Conservation (phyloP, 441 rosid species). For the Populus hybrid region DNA sequence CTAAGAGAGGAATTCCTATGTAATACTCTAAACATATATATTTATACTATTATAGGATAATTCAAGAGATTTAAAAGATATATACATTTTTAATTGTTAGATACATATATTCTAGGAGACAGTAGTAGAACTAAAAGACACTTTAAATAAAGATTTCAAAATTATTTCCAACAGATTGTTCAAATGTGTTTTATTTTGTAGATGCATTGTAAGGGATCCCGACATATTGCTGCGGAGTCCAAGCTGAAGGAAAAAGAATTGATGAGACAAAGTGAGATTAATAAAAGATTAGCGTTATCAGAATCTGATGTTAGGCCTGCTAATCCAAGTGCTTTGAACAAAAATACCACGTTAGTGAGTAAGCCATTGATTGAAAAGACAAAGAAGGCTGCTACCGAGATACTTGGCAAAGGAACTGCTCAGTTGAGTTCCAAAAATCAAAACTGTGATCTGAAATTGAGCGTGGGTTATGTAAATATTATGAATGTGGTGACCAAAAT, state of each 20-base stretch:
- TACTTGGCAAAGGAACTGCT: conserved; percentile 9
- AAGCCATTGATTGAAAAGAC: conserved; percentile 41
- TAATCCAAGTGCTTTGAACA: conserved; percentile 9
- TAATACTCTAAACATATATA: too few species aligned
- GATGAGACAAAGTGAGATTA: conserved; percentile 27
- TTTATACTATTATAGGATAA: too few species aligned
- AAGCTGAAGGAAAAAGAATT: conserved; percentile 34
- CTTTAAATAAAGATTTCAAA: too few species aligned
- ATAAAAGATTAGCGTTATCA: conserved; percentile 38
- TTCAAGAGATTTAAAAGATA: too few species aligned
- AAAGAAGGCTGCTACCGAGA: conserved; percentile 28
- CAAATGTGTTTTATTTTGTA: conserved; percentile 7
- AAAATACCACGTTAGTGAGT: conserved; percentile 15
- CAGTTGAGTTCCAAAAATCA: conserved; percentile 2
- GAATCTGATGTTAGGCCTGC: conserved; percentile 11
- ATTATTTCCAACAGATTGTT: too few species aligned
- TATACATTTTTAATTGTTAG: too few species aligned
- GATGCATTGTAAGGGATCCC: conserved; percentile 48
- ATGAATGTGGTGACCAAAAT: background rate
- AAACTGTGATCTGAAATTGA: conserved; percentile 2
- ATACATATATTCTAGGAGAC: too few species aligned
- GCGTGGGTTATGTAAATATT: background rate
- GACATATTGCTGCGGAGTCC: conserved; percentile 38
- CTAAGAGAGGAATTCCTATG: too few species aligned
- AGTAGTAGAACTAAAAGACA: too few species aligned